A percentile compares a stretch with the other conserved stretches of the same genome.
Evolutionary conservation across 108 stramenopile species (phyloP).

Genomic region (Pseudonitzschia multiseries): DNA sequence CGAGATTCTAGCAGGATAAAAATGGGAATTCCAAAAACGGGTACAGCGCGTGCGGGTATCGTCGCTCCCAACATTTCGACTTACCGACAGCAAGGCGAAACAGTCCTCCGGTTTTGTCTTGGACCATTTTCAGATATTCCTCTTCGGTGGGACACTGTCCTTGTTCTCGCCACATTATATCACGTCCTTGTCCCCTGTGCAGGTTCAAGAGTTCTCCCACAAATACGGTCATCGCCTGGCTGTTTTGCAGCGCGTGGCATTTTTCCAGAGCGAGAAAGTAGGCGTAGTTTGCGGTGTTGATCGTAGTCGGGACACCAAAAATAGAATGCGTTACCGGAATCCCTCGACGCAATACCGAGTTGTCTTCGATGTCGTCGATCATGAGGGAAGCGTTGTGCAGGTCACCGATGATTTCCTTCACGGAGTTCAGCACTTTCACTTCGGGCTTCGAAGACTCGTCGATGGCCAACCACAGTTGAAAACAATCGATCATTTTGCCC

Average conservation of each 20-base stretch:
- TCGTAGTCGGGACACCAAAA: slow-evolving; percentile 88
- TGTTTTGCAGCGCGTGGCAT: slow-evolving; percentile 63
- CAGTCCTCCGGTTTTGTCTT: slow-evolving; percentile 95
- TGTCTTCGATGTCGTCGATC: slow-evolving; percentile 98
- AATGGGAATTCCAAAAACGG: neutral
- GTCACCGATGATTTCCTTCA: slow-evolving; percentile 80
- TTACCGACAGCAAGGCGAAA: slow-evolving; percentile 88
- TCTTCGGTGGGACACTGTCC: slow-evolving; percentile 76
- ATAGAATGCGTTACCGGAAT: slow-evolving; percentile 92
- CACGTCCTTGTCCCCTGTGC: slow-evolving; percentile 93
- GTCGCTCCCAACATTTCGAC: neutral
- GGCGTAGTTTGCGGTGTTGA: slow-evolving; percentile 97
- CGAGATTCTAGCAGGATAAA: too few relatives aligned
- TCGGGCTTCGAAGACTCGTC: slow-evolving; percentile 21
- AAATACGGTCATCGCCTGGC: slow-evolving; percentile 78
- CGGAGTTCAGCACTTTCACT: slow-evolving; percentile 36
- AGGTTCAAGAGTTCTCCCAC: slow-evolving; percentile 89
- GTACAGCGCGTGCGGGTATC: too few relatives aligned
- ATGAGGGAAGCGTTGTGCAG: slow-evolving; percentile 94
- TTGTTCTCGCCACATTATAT: slow-evolving; percentile 87
- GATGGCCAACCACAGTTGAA: slow-evolving; percentile 77
- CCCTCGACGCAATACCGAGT: slow-evolving; percentile 87
- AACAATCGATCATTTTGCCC: slow-evolving; percentile 80
- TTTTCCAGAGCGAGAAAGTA: slow-evolving; percentile 92
- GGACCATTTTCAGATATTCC: slow-evolving; percentile 81